phyloP scores from a whole-genome alignment of 1,284 basidiomycete genomes.

The Limonomyces culmigenus region DNA sequence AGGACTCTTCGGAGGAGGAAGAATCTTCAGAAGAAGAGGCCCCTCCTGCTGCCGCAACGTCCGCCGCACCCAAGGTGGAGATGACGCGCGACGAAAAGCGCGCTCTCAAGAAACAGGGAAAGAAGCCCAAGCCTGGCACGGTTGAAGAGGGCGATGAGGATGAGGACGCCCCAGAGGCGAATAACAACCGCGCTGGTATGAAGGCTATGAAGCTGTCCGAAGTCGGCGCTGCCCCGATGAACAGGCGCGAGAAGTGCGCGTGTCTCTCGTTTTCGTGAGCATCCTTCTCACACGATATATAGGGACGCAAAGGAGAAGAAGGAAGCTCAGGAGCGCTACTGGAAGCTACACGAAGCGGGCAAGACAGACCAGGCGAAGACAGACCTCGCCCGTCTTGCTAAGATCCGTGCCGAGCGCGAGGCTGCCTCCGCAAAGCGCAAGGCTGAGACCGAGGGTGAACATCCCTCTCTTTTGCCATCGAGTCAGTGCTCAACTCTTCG shows the following conservation, averaged over 20 bases:
- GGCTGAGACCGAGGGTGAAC: conserved; percentile 68
- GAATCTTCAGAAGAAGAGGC: conserved; percentile 17
- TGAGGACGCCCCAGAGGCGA: conserved; percentile 44
- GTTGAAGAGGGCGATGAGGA: conserved; percentile 23
- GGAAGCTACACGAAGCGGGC: conserved; percentile 66
- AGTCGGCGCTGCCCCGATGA: conserved; percentile 35
- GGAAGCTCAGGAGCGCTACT: conserved; percentile 71
- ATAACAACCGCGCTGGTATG: conserved; percentile 49
- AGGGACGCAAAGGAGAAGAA: conserved; percentile 85
- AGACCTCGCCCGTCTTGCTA: conserved; percentile 75
- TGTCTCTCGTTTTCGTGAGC: conserved; percentile 9
- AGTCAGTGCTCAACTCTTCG: background rate
- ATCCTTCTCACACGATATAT: conserved; percentile 3
- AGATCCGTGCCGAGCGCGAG: conserved; percentile 75
- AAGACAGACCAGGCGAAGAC: conserved; percentile 81
- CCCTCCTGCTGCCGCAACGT: conserved; percentile 1
- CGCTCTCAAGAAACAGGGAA: conserved; percentile 53
- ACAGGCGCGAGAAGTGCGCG: conserved; percentile 62
- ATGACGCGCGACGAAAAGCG: conserved; percentile 47
- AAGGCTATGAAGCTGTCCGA: conserved; percentile 55
- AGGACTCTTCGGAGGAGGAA: conserved; percentile 19
- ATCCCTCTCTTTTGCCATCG: background rate
- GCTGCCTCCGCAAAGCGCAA: conserved; percentile 71
- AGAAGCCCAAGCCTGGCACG: conserved; percentile 23
- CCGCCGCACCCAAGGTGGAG: conserved; percentile 17